These are phyloP conservation scores for Mycena olivaceomarginata DNA, from an alignment of 768 basidiomycete genomes.

Conservation along the genomic window DNA sequence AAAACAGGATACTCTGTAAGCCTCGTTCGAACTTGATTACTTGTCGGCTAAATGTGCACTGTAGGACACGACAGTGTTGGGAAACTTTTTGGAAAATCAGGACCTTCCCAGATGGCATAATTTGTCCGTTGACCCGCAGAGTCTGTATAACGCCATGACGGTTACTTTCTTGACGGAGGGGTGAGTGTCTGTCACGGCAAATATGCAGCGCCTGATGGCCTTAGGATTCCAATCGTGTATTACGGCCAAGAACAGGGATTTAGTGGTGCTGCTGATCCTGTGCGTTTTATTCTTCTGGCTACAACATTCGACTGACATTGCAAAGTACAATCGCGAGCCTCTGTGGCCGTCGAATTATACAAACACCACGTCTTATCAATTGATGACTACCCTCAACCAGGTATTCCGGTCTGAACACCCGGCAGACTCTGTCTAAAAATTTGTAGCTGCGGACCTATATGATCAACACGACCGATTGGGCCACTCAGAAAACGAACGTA, in stretches of 20 bases:
- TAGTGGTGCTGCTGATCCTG: slow-evolving; percentile 79
- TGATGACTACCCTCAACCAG: slow-evolving; percentile 78
- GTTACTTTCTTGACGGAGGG: slow-evolving; percentile 88
- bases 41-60: slow-evolving; percentile 22
- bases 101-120: slow-evolving; percentile 87
- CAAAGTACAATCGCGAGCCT: slow-evolving; percentile 83
- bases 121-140: slow-evolving; percentile 82
- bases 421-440: not conserved
- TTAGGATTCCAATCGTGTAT: slow-evolving; percentile 84
- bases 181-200: slow-evolving; percentile 4
- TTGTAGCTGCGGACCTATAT: slow-evolving; percentile 79
- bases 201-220: not conserved
- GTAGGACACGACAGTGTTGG: slow-evolving; percentile 58
- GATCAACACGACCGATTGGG: slow-evolving; percentile 74
- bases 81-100: slow-evolving; percentile 90
- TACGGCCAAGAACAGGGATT: slow-evolving; percentile 89
- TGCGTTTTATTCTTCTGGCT: slow-evolving; percentile 53
- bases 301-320: slow-evolving; percentile 13
- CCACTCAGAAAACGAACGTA: slow-evolving; percentile 69
- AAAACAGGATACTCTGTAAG: slow-evolving; percentile 70
- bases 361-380: slow-evolving; percentile 73
- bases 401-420: slow-evolving; percentile 52
- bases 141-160: slow-evolving; percentile 84
- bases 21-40: not conserved
- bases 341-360: slow-evolving; percentile 83